Conservation (phyloP, 2,329 filamentous ascomycete species). For the Camillea tinctor region DNA sequence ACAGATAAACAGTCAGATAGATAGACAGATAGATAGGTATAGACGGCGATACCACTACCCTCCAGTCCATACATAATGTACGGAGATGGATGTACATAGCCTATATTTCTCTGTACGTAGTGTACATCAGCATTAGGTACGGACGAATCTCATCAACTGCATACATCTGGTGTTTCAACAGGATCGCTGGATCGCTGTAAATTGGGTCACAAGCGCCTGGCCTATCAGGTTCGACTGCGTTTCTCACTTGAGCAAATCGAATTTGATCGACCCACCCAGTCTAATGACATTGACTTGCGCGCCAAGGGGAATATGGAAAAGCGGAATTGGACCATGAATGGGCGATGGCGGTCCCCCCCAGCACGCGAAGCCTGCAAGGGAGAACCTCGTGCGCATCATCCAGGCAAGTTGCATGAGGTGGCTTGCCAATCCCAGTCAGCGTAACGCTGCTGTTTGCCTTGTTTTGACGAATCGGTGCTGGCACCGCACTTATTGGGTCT, state of each 20-base stretch:
- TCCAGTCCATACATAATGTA: background rate
- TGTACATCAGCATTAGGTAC: background rate
- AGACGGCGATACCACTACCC: too few species aligned
- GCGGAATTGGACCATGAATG: background rate
- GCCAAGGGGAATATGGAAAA: slow-evolving; percentile 2
- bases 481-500: slow-evolving; percentile 24
- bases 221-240: background rate
- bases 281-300: background rate
- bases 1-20: background rate
- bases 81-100: too few species aligned
- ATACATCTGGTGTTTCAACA: slow-evolving; percentile 20
- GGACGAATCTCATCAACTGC: slow-evolving; percentile 13
- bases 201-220: background rate
- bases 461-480: slow-evolving; percentile 17
- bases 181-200: slow-evolving; percentile 2
- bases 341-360: background rate
- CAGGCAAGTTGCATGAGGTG: slow-evolving; percentile 24
- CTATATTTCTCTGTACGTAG: too few species aligned
- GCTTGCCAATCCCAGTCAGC: slow-evolving; percentile 20
- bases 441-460: slow-evolving; percentile 18
- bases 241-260: slow-evolving; percentile 1
- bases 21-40: too few species aligned
- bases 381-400: slow-evolving; percentile 24
- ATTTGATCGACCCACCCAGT: background rate
- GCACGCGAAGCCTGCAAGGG: slow-evolving; percentile 25